Percentiles rank a stretch among this genome's conserved stretches.
Conservation (phyloP, 176 grass and related monocot genomes). For the Cenchrus purpureus region DNA sequence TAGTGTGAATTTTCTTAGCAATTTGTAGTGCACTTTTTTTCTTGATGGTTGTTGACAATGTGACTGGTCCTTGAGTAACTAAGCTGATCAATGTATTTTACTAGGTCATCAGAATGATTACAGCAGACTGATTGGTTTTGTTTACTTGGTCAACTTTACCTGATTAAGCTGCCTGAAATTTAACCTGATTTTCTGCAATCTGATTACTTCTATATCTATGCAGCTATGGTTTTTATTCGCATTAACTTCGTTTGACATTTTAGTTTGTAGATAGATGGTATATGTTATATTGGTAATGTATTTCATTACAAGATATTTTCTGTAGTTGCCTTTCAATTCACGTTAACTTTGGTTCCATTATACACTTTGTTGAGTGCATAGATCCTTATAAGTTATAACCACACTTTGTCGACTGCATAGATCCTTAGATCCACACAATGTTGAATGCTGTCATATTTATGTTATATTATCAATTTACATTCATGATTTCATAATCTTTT, state of each 20-base stretch:
- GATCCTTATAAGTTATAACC: neutral
- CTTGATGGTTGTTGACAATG: neutral
- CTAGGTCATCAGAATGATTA: neutral
- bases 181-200: neutral
- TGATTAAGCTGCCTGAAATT: neutral
- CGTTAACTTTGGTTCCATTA: neutral
- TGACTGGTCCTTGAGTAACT: neutral
- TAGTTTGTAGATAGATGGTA: neutral
- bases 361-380: too few species aligned
- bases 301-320: neutral
- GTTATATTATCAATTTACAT: neutral
- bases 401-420: neutral
- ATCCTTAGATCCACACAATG: too few species aligned
- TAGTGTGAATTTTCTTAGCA: neutral
- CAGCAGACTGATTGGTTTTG: neutral
- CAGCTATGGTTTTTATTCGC: neutral
- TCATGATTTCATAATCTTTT: neutral
- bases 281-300: neutral
- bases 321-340: neutral
- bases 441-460: neutral
- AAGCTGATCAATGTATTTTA: neutral
- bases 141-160: neutral
- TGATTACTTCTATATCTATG: neutral
- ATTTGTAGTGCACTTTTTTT: neutral
- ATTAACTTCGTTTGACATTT: neutral